Evolutionary conservation across 768 basidiomycete genomes (phyloP), one percentile per base, ranked within the genome.

Genomic region (Scleroderma bovista): DNA sequence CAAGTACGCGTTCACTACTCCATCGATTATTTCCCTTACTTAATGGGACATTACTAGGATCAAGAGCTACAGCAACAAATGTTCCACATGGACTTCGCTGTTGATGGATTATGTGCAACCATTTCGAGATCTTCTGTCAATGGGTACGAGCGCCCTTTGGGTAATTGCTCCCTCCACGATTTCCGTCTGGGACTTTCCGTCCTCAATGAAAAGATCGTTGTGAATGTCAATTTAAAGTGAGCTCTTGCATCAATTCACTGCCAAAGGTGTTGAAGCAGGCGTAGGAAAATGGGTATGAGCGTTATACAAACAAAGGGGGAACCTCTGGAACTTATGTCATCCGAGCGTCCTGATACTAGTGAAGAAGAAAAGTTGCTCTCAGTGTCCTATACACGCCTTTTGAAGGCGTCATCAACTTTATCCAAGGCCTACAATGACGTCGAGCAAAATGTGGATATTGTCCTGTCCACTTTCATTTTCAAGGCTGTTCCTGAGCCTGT

Each of bases 401-500:
- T 97, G 63, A 81, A 78, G 58, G 76, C 80, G 23, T 94, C 93
- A 4, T 93, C 96, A 0, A 89, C 95, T 58, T 97, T 87, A 67
- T 67, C 77, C 55, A 79, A 82, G 1, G 68, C 81, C 4, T 86
- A 88, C 66, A 91, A 93, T 53, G 84, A 87, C 20, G 81, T 93
- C 42, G 88, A 95, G 59, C 94, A 96, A 67, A 87, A 72, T 51
- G 80, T 98, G 50, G 86, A 93, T 59, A 80, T 93, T 56, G 82
- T 81, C 57, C 74, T 98, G 34, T 94, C 95, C 3, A 96, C 95
- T 0, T 83, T 99, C 64, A 78, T 94, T 46, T 84, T 98, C 67
- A 81, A 83, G 49, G 83, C 87, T 3, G 86, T 88, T 8, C 93
- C 96, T 0, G 91, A 93, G 61, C 93, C 95, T 12, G 84, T 97